Conservation (phyloP, 2,329 filamentous ascomycete species). For the Cadophora luteo-olivacea region DNA sequence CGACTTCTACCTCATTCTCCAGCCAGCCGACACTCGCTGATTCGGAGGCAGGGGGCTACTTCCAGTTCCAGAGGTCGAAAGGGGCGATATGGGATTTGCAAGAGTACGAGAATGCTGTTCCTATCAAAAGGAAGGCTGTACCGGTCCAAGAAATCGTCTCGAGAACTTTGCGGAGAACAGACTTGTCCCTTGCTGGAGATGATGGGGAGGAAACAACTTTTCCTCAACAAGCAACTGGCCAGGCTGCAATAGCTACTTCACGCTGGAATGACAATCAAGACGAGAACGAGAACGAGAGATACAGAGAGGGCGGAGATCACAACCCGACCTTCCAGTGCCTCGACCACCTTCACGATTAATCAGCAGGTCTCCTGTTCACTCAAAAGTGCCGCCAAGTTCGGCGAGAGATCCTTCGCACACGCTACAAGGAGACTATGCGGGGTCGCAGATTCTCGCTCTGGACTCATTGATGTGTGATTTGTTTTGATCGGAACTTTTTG, state of each 20-base stretch:
- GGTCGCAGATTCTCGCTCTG: not conserved
- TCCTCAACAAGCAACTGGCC: not conserved
- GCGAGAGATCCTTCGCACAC: not conserved
- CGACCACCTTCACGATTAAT: not conserved
- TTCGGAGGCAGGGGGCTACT: not conserved
- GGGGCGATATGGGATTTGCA: not conserved
- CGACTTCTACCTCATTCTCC: not conserved
- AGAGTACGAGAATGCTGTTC: not conserved
- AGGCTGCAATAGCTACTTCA: not conserved
- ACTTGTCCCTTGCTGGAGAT: not conserved
- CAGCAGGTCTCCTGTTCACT: not conserved
- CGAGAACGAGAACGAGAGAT: not conserved
- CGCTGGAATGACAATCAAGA: not conserved
- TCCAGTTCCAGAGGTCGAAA: not conserved
- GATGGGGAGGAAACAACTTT: not conserved
- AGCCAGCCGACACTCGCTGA: not conserved
- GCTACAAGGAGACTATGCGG: not conserved
- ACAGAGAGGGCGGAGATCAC: not conserved
- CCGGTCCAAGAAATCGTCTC: slow-evolving; percentile 17
- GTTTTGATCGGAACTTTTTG: not conserved
- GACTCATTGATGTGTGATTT: not conserved
- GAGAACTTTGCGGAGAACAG: not conserved
- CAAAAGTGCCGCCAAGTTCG: too few relatives aligned
- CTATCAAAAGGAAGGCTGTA: slow-evolving; percentile 20
- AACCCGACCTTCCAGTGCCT: not conserved